Evolutionary conservation across 345 rosid species (phyloP), one percentile per base, ranked within the genome.

Genomic region (Streptanthus diversifolius): DNA sequence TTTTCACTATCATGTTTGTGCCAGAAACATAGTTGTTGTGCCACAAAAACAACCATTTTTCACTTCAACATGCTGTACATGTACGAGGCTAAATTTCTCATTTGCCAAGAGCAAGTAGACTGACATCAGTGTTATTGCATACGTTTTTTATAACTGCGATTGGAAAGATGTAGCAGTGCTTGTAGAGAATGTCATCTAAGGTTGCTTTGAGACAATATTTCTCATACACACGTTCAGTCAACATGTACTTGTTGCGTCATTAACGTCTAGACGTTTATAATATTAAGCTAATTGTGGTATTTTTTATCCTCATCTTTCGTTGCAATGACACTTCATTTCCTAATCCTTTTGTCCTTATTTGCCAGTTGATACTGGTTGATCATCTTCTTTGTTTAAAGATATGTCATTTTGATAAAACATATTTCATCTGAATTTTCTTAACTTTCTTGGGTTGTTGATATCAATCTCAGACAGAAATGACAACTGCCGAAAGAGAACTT

Each of bases 401-500:
- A 63, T 70, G 37, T 17, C 19, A n/a, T 74, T 33, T 25, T 69
- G 58, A 32, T 53, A 37, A 21, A 54, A 37, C 33, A 49, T 39
- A 14, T 56, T 21, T 40, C 54, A n/a, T 29, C 27, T 48, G 54
- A 62, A 57, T 72, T 24, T 22, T 32, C 36, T 58, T n/a, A 25
- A 24, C 53, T 81, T 32, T 80, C 61, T 65, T 64, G 67, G 40
- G 67, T 67, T 71, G 64, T 71, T 68, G 57, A 53, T 35, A 33
- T 68, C 37, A 58, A 32, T 68, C 18, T 77, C 83, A 95, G 98
- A 95, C 98, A 62, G 98, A 95, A 84, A 90, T 95, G 98, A 95
- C 99, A 63, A 95, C 99, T 58, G 97, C 99, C n/a, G 99, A 95
- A 79, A 88, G 87, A 81, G 99, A 95, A 87, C 92, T 95, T 80